Evolutionary conservation across 176 grass and related monocot species (phyloP).

Genomic region (Zea mays): Zm-B73-REFERENCE-NAM-5.0 NC_050098.1:156227001-156227500

Average conservation of each 20-base stretch:
- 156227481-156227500: no score
- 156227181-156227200: conserved; percentile 15
- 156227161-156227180: conserved; percentile 25
- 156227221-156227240: not conserved
- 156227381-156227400: conserved; percentile 32
- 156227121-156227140: conserved; percentile 87
- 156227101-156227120: conserved; percentile 99
- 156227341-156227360: conserved; percentile 31
- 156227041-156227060: conserved; percentile 97
- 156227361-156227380: conserved; percentile 34
- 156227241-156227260: not conserved
- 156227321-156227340: not conserved
- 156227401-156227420: not conserved
- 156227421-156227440: not conserved
- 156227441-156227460: no score
- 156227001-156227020: conserved; percentile 81
- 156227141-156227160: conserved; percentile 18
- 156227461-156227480: no score
- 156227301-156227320: conserved; percentile 38
- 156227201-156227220: conserved; percentile 9
- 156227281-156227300: conserved; percentile 37
- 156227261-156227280: conserved; percentile 14
- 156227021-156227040: conserved; percentile 76
- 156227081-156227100: conserved; percentile 92
- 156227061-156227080: conserved; percentile 83